phyloP scores from a whole-genome alignment of 371 early-diverging fungal genomes.

The Choanephora cucurbitarum region DNA sequence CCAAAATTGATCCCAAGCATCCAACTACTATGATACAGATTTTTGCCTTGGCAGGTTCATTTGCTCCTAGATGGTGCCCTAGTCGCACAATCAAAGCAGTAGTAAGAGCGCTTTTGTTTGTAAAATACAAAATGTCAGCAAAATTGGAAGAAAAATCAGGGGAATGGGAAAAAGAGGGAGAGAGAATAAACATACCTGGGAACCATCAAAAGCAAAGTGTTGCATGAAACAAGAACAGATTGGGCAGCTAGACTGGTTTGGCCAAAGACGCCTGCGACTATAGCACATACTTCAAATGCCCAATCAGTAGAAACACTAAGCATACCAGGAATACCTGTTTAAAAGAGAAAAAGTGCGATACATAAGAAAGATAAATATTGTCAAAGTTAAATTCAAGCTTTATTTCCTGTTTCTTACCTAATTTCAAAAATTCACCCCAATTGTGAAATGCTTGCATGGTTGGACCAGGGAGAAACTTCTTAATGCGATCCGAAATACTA shows the following conservation, averaged over 20 bases:
- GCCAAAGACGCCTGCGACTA: slow-evolving; percentile 42
- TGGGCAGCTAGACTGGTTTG: slow-evolving; percentile 48
- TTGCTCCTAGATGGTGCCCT: slow-evolving; percentile 46
- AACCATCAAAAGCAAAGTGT: slow-evolving; percentile 39
- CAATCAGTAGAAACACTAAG: slow-evolving; percentile 48
- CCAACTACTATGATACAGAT: slow-evolving; percentile 26
- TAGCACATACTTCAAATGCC: slow-evolving; percentile 55
- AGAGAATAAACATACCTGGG: slow-evolving; percentile 26
- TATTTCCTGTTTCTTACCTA: slow-evolving; percentile 29
- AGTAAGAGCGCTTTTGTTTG: slow-evolving; percentile 36
- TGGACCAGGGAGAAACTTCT: slow-evolving; percentile 39
- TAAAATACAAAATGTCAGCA: too few relatives aligned
- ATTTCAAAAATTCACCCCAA: slow-evolving; percentile 44
- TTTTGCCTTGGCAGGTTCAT: slow-evolving; percentile 27
- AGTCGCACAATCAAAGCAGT: slow-evolving; percentile 36
- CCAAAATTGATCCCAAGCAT: slow-evolving; percentile 15
- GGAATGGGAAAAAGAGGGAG: too few relatives aligned
- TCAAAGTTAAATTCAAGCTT: background rate
- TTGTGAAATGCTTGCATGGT: slow-evolving; percentile 27
- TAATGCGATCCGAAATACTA: slow-evolving; percentile 24
- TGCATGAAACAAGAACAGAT: slow-evolving; percentile 37
- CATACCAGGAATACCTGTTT: slow-evolving; percentile 49
- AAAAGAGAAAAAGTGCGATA: background rate
- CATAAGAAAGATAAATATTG: background rate
- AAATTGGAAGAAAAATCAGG: background rate